Base-by-base conservation (phyloP, 2,329 filamentous ascomycete species). In the Epichloe elymi region DNA sequence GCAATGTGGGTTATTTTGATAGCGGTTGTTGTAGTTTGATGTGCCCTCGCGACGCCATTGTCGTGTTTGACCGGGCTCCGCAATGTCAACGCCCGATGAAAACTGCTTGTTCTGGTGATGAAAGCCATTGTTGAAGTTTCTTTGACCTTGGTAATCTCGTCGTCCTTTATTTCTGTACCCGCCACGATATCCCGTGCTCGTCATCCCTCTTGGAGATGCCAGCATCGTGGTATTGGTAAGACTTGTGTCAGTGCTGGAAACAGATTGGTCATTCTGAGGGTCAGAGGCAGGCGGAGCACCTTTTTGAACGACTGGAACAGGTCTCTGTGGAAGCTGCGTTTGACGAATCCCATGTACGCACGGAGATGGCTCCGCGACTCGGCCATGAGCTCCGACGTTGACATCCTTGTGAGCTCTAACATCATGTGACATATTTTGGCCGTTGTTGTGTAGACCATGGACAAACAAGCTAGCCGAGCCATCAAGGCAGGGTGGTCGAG, bases 1-100 rank as follows among this genome's bases (percentile, higher is more conserved):
- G 17, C 56, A 60, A 14, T 44, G 33, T 20, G 17, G 35, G n/a
- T 33, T 23, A 19, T 30, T 40, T 8, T 37, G 14, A 39, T 45
- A 8, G 11, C 14, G 38, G 12, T n/a, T 12, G 30, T 33, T 20
- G 38, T 26, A 15, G 3, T 10, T 23, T n/a, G 38, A 33, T 26
- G 11, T 5, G 14, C 38, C 46, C 30, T 43, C 43, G 37, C 50
- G 38, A 10, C n/a, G 37, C 46, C 45, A 44, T 26, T 43, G 30
- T 37, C 46, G 42, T 36, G 23, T 30, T 10, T 41, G 39, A 36
- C 11, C 36, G 14, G 30, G 20, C 3, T 43, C 46, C n/a, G 20
- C 10, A n/a, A 17, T 38, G 5, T 40, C 35, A 1, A 38, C 39
- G 14, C 35, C 30, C 14, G 20, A n/a, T 10, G 17, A 37, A 37